A percentile compares a stretch with the other conserved stretches of the same genome.
These are phyloP conservation scores for Kodamaea sp. DNA, from an alignment of 1,139 yeast species.

Conservation along the genomic window DNA sequence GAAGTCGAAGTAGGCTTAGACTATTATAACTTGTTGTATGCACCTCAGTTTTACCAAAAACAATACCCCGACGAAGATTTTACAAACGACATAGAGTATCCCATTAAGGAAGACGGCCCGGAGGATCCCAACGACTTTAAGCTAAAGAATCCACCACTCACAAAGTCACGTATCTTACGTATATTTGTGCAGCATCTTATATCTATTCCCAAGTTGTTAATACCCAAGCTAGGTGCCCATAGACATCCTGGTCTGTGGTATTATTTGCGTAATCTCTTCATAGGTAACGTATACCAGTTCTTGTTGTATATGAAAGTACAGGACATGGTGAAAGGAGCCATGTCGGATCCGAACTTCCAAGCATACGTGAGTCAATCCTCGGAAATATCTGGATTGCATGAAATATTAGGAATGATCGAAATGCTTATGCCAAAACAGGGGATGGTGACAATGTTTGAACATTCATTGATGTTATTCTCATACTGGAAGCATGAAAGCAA, in stretches of 20 bases:
- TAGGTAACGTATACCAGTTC: constrained; percentile 41
- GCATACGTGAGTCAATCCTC: constrained; percentile 7
- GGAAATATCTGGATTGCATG: constrained; percentile 10
- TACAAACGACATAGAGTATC: constrained; percentile 25
- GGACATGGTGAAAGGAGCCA: constrained; percentile 20
- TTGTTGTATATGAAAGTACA: constrained; percentile 36
- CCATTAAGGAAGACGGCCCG: constrained; percentile 9
- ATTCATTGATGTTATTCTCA: constrained; percentile 31
- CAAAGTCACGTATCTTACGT: constrained; percentile 14
- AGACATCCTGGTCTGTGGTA: constrained; percentile 49
- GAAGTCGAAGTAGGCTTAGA: constrained; percentile 21
- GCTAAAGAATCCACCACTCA: constrained; percentile 13
- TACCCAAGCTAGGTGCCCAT: constrained; percentile 40
- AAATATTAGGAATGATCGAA: constrained; percentile 18
- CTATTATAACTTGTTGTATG: constrained; percentile 29
- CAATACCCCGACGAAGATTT: constrained; percentile 37
- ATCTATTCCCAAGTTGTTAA: constrained; percentile 33
- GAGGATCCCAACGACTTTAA: constrained; percentile 19
- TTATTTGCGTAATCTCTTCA: constrained; percentile 40
- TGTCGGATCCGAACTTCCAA: constrained; percentile 12
- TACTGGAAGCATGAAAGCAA: constrained; percentile 41
- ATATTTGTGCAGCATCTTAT: constrained; percentile 25
- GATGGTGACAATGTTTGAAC: constrained; percentile 30
- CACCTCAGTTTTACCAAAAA: constrained; percentile 29
- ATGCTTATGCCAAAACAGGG: constrained; percentile 27